phyloP scores from a whole-genome alignment of 2,329 filamentous ascomycete genomes.

The Exserohilum rostratum region DNA sequence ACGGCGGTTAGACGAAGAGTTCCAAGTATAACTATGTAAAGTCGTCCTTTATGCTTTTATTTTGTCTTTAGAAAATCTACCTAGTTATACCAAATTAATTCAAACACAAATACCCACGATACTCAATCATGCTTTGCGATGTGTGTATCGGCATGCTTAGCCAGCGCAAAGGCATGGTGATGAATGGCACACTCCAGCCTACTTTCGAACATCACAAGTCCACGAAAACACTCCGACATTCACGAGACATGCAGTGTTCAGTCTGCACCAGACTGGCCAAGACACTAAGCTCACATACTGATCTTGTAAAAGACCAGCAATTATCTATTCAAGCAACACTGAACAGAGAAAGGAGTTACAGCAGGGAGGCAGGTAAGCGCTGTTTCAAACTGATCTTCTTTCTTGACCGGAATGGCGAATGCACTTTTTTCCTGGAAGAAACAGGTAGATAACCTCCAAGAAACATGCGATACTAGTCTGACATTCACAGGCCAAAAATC shows the following conservation, averaged over 20 bases:
- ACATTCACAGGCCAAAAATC: not conserved
- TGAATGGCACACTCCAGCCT: not conserved
- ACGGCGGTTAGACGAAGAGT: no score
- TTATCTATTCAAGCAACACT: not conserved
- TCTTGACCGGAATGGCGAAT: not conserved
- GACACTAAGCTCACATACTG: not conserved
- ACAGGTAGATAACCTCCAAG: not conserved
- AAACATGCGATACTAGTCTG: not conserved
- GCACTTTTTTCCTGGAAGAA: constrained; percentile 1
- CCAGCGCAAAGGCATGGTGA: constrained; percentile 2
- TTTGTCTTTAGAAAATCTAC: no score
- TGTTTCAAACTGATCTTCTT: not conserved
- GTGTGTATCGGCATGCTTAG: constrained; percentile 16
- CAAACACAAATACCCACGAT: no score
- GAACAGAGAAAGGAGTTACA: not conserved
- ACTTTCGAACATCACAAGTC: constrained; percentile 17
- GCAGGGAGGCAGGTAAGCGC: not conserved
- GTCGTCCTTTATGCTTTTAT: no score
- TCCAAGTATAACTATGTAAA: no score
- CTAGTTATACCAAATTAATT: no score
- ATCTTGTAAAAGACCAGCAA: not conserved
- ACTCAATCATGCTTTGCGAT: constrained; percentile 16
- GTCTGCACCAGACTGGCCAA: constrained; percentile 15
- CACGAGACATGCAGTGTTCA: constrained; percentile 8
- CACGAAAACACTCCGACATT: constrained; percentile 4